Base-by-base conservation (phyloP, 306 rosid genomes). In the Begonia fuchsioides region DNA sequence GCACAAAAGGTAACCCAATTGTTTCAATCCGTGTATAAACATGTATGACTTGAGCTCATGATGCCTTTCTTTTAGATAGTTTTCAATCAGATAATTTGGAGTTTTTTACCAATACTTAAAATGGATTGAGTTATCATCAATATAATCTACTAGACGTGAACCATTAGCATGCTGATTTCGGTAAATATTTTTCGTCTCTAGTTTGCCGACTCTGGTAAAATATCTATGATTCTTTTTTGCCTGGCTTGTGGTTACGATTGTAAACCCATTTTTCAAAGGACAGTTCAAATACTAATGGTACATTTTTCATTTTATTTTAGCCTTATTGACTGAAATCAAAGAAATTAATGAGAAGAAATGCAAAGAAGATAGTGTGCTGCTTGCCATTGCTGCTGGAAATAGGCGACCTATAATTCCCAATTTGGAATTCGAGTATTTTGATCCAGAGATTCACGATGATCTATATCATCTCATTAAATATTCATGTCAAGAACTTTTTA, bases 241-340 rank as follows among this genome's bases (percentile, higher is more conserved):
- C 32, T 26, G 32, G 32, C 0, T 26, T 26, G 32, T 26, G 32
- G n/a, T n/a, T n/a, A n/a, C n/a, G n/a, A n/a, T n/a, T n/a, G n/a
- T n/a, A 26, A 26, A 26, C 26, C 32, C 32, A 26, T 26, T 26
- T 26, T 26, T 26, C 6, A 3, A 26, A 3, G 32, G 32, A 26
- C 6, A 26, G 32, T 72, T 17, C 39, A 47, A 46, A 17, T 56
- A 57, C 44, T 51, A 46, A 17, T 56, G 59, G 60, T 44, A 56
- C 50, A 64, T 61, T 54, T 26, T 41, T 51, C 13, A 40, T 56
- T 43, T 12, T 9, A 10, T 53, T 50, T 52, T 80, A 92, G 98
- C 79, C 57, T 71, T 92, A 79, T 83, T 85, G 60, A 59, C 86
- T 47, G 98, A 85, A 73, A 92, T 92, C 67, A 92, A 77, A 74